phyloP scores from a whole-genome alignment of 2,329 filamentous ascomycete species.

The Plenodomus lindquistii region DNA sequence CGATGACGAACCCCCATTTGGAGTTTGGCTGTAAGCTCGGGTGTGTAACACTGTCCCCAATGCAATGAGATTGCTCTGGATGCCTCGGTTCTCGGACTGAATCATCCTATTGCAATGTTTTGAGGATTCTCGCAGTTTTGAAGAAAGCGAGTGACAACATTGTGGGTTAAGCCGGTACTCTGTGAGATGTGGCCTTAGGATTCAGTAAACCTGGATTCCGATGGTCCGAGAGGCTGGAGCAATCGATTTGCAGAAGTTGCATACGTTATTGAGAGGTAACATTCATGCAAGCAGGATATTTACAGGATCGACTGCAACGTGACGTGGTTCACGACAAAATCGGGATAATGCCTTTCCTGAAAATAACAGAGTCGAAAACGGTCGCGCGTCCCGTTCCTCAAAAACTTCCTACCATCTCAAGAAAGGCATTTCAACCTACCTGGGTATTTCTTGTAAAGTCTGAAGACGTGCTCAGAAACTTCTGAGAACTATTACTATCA shows the following conservation, averaged over 20 bases:
- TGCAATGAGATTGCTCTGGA: conserved; percentile 4
- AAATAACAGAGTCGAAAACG: too few species aligned
- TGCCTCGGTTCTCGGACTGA: not conserved
- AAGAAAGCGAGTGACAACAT: not conserved
- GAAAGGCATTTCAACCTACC: too few species aligned
- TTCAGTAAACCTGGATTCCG: conserved; percentile 1
- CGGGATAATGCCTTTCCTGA: too few species aligned
- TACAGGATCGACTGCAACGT: not conserved
- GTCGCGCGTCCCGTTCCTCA: too few species aligned
- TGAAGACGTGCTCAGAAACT: too few species aligned
- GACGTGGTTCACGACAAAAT: too few species aligned
- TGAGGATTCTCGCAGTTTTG: conserved; percentile 1
- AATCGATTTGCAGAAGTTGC: not conserved
- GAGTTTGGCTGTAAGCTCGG: conserved; percentile 4
- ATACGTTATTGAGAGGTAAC: conserved; percentile 1
- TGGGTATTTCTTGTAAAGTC: too few species aligned
- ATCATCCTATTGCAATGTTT: conserved; percentile 2
- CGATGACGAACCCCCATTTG: conserved; percentile 16
- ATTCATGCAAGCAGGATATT: not conserved
- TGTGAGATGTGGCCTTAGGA: conserved; percentile 1
- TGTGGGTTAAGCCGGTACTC: conserved; percentile 1
- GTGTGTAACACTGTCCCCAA: conserved; percentile 5
- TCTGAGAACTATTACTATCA: too few species aligned
- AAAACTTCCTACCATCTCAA: too few species aligned
- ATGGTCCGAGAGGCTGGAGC: conserved; percentile 1